Conservation (phyloP, 208 protist species). For the Leptomonas pyrrhocoris region DNA sequence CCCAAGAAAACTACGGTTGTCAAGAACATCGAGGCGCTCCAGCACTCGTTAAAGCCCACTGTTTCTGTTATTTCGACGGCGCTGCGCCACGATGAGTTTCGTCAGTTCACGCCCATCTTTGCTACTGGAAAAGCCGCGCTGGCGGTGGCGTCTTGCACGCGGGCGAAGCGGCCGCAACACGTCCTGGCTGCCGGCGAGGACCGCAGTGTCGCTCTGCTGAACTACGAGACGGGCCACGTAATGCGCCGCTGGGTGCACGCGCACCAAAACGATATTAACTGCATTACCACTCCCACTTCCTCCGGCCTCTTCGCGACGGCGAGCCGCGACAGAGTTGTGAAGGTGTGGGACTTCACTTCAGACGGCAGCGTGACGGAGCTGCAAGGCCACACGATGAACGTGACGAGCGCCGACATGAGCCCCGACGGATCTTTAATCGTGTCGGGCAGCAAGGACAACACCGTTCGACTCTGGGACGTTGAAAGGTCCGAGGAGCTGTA, state of each 20-base stretch:
- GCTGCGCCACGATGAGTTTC: constrained; percentile 46
- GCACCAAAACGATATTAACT: constrained; percentile 64
- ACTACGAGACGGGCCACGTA: constrained; percentile 75
- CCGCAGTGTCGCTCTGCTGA: constrained; percentile 56
- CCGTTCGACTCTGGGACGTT: constrained; percentile 76
- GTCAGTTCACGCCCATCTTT: constrained; percentile 63
- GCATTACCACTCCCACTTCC: constrained; percentile 51
- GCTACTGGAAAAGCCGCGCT: constrained; percentile 33
- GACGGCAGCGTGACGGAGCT: constrained; percentile 47
- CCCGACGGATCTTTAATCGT: constrained; percentile 37
- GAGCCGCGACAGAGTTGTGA: constrained; percentile 66
- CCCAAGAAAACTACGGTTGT: constrained; percentile 27
- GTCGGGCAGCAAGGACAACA: constrained; percentile 83
- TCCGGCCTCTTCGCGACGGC: constrained; percentile 57
- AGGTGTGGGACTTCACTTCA: constrained; percentile 60
- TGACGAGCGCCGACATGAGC: constrained; percentile 54
- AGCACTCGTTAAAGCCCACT: constrained; percentile 54
- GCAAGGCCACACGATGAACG: constrained; percentile 62
- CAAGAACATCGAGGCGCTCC: constrained; percentile 48
- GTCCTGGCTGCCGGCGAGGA: constrained; percentile 65
- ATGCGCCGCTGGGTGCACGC: constrained; percentile 53
- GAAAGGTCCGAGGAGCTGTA: constrained; percentile 53
- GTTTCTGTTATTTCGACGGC: constrained; percentile 39
- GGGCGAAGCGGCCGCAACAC: constrained; percentile 43
- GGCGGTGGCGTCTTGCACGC: constrained; percentile 61